These are phyloP conservation scores for Crepidotus variabilis DNA, from an alignment of 768 basidiomycete genomes.

Conservation along the genomic window DNA sequence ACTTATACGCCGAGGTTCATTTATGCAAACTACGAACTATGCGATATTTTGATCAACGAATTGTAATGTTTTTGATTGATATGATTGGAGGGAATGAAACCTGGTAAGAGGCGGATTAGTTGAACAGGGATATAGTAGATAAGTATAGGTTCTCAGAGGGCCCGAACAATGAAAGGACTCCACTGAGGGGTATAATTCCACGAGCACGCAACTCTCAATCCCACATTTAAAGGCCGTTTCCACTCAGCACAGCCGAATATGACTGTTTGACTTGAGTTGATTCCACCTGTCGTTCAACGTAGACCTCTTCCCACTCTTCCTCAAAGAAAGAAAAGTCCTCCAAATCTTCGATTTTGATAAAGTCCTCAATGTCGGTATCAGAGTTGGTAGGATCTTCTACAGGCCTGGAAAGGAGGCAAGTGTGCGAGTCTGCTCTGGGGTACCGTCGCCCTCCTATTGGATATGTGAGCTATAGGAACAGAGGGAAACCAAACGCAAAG, in stretches of 20 bases:
- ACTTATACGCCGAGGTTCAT: too few species aligned
- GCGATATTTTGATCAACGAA: too few species aligned
- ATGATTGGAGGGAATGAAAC: too few species aligned
- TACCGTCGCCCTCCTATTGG: not conserved
- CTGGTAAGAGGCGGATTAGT: too few species aligned
- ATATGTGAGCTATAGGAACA: not conserved
- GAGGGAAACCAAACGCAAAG: not conserved
- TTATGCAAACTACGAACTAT: too few species aligned
- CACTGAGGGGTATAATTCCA: too few species aligned
- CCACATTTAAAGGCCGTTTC: too few species aligned
- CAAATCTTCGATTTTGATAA: not conserved
- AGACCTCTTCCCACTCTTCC: not conserved
- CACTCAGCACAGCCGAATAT: not conserved
- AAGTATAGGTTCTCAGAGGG: too few species aligned
- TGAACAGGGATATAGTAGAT: too few species aligned
- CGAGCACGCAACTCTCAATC: too few species aligned
- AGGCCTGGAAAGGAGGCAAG: not conserved
- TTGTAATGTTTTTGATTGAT: too few species aligned
- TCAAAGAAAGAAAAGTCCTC: not conserved
- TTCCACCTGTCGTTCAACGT: not conserved
- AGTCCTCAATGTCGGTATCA: not conserved
- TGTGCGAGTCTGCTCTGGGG: not conserved
- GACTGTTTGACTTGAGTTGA: not conserved
- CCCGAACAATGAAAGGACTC: too few species aligned
- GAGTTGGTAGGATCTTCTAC: not conserved